Evolutionary conservation across 768 basidiomycete species (phyloP), one percentile per base, ranked within the genome.

Genomic region (Tricholoma terreum): DNA sequence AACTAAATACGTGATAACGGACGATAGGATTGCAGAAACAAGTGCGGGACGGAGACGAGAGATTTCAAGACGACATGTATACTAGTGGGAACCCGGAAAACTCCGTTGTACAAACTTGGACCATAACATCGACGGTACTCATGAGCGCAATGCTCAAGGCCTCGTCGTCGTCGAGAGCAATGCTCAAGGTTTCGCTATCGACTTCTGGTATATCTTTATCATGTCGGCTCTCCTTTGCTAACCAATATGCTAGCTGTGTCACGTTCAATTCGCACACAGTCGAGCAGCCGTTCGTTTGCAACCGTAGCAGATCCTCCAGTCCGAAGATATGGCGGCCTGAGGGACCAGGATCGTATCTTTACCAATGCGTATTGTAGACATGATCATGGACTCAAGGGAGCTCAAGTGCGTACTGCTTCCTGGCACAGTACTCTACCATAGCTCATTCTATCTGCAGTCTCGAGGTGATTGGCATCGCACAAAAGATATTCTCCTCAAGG

Each of bases 401-500:
- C 96, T 19, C 69, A 83, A 83, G 94, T 94, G 55, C 57, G 85
- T 72, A 27, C 7, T 17, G 5, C 9, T 11, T 46, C 22, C 54
- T 15, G 38, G 49, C 22, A 35, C 22, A 15, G 12, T 19, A 30
- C n/a, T 11, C 46, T 12, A 30, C 53, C 35, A 50, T 36, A 58
- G 24, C 38, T 42, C 36, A 27, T 49, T 50, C 53, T 45, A 33
- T 36, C n/a, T 56, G 6, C 60, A 95, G 91, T 82, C 89, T 42
- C 89, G 96, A 46, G 96, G 96, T 9, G 96, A 99, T 77, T 99
- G 96, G 96, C 96, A 98, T 73, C 83, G 84, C 61, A 99, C 96
- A 59, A 99, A 98, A 74, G 96, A 98, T 59, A 96, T 99, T 64
- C 62, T 98, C 31, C 76, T 86, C 55, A 99, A 98, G 71, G 96